These are phyloP conservation scores for Lablab purpureus DNA, from an alignment of 306 rosid genomes.

Conservation along the genomic window DNA sequence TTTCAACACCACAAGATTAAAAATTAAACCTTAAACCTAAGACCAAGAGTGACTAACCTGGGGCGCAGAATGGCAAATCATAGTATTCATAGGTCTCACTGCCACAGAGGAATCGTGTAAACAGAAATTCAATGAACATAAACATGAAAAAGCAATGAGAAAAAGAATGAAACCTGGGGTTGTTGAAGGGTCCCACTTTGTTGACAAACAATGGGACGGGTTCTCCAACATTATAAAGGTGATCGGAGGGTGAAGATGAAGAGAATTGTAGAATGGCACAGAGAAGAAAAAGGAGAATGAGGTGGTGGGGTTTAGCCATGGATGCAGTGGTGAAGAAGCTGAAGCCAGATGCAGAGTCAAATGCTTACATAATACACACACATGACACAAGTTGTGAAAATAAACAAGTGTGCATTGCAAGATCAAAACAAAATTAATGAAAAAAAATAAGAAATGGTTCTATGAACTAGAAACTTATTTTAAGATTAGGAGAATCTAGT, in stretches of 20 bases:
- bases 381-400: background rate
- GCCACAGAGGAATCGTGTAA: slow-evolving; percentile 50
- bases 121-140: slow-evolving; percentile 1
- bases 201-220: slow-evolving; percentile 71
- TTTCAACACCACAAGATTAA: slow-evolving; percentile 29
- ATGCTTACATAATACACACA: background rate
- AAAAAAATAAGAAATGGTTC: background rate
- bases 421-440: background rate
- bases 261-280: slow-evolving; percentile 37
- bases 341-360: slow-evolving; percentile 40
- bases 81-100: slow-evolving; percentile 84
- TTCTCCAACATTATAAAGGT: slow-evolving; percentile 69
- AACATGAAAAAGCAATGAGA: slow-evolving; percentile 3
- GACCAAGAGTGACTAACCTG: slow-evolving; percentile 69
- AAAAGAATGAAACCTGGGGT: slow-evolving; percentile 70
- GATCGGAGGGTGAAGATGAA: slow-evolving; percentile 57
- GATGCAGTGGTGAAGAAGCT: slow-evolving; percentile 33
- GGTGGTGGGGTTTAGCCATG: slow-evolving; percentile 53
- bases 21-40: slow-evolving; percentile 23
- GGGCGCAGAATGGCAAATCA: slow-evolving; percentile 82
- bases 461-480: background rate
- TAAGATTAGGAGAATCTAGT: background rate
- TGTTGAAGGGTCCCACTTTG: slow-evolving; percentile 85
- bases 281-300: slow-evolving; percentile 51
- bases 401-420: background rate